Conservation (phyloP, 306 rosid genomes). For the Echinosophora koreensis region DNA sequence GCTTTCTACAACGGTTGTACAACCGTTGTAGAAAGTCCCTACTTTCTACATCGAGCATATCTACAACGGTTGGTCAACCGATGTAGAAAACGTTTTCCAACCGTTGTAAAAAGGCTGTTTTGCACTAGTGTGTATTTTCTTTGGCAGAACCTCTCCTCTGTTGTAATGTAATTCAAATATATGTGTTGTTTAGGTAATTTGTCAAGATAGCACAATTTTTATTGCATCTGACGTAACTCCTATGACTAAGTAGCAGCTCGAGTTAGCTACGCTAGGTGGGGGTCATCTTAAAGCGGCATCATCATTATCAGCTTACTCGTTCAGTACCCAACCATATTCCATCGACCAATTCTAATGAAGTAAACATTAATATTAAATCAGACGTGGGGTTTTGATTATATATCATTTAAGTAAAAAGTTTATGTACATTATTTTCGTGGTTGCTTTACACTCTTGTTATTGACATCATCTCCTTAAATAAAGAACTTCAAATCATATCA, state of each 20-base stretch:
- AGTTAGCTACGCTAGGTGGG: conserved; percentile 38
- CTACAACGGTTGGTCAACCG: too few species aligned
- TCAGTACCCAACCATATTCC: conserved; percentile 46
- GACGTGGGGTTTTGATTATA: conserved; percentile 48
- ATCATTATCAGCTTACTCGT: conserved; percentile 44
- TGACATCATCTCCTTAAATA: conserved; percentile 45
- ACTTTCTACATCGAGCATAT: too few species aligned
- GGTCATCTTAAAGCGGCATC: conserved; percentile 43
- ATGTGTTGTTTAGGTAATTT: too few species aligned
- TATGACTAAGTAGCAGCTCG: conserved; percentile 14
- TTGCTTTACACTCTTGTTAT: conserved; percentile 52
- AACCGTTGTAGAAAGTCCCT: too few species aligned
- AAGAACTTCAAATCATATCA: conserved; percentile 45
- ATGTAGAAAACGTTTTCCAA: too few species aligned
- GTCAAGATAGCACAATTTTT: neutral
- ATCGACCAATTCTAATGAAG: conserved; percentile 48
- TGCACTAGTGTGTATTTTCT: neutral
- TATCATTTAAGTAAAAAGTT: conserved; percentile 38
- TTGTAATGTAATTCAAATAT: too few species aligned
- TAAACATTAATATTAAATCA: conserved; percentile 36
- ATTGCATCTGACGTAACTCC: neutral
- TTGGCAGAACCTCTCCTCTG: neutral
- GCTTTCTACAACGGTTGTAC: too few species aligned
- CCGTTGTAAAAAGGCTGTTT: too few species aligned
- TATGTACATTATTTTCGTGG: conserved; percentile 15